These are phyloP conservation scores for Carex kokanica DNA, from an alignment of 176 grass and related monocot genomes.

Conservation along the genomic window DNA sequence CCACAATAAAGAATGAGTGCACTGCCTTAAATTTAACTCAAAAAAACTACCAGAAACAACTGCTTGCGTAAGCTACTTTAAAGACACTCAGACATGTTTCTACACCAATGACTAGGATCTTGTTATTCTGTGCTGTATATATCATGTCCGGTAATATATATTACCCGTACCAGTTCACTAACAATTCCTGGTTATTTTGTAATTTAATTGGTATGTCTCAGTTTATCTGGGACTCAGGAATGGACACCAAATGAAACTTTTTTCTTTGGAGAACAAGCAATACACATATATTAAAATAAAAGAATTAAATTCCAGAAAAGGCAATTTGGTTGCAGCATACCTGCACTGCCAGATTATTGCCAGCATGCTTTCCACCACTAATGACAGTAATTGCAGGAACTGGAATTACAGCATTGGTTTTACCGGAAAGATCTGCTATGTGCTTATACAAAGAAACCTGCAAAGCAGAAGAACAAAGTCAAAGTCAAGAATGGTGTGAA, in stretches of 20 bases:
- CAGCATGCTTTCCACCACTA: constrained; percentile 87
- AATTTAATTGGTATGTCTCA: background rate
- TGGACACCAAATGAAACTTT: background rate
- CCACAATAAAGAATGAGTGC: background rate
- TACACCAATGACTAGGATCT: background rate
- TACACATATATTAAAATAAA: constrained; percentile 5
- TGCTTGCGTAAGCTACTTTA: background rate
- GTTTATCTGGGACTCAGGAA: background rate
- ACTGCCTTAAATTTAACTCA: background rate
- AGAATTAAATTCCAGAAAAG: background rate
- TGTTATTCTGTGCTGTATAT: background rate
- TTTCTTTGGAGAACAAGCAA: background rate
- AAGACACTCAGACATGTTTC: background rate
- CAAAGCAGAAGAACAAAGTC: constrained; percentile 20
- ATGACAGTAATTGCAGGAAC: constrained; percentile 87
- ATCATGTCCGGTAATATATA: background rate
- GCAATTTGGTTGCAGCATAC: constrained; percentile 41
- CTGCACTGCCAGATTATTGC: constrained; percentile 66
- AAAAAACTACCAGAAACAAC: constrained; percentile 4
- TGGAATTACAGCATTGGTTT: constrained; percentile 64
- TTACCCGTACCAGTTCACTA: background rate
- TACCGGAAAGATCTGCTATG: constrained; percentile 90
- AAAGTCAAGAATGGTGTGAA: constrained; percentile 14
- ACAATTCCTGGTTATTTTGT: background rate
- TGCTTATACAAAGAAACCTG: constrained; percentile 93